Evolutionary conservation across 192 early-diverging fungal genomes (phyloP), one percentile per base, ranked within the genome.

Genomic region (Physocladia obscura): DNA sequence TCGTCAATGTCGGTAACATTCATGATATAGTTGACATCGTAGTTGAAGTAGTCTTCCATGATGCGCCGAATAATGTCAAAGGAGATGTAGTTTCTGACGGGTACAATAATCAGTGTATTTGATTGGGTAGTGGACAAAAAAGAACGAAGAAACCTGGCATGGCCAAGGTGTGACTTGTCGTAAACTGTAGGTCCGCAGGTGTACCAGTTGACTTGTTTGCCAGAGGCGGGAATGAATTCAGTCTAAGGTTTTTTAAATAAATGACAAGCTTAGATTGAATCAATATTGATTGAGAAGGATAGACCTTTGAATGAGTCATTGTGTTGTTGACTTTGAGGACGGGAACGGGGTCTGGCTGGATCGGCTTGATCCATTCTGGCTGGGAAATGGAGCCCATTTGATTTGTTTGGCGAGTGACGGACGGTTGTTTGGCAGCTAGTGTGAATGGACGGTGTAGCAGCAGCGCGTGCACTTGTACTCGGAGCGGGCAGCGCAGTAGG

Each of bases 1-100:
- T 99, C 97, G 75, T 99, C 97, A 74, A 99, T 93, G 72, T 99
- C 97, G 31, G 97, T 99, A 49, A 99, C 90, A 75, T 99, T 99
- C 86, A 97, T 94, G 26, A 99, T 94, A 77, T 92, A 90, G 40
- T 87, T 79, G 47, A 99, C 90, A 58, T 99, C 90, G 78, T 96
- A 99, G 57, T 86, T 85, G 73, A 99, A 93, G 77, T 96, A 98
- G 67, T 98, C 95, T 70, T 92, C 89, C 76, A 99, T 77, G 52
- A 99, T 89, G 49, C 96, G 88, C 30, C 96, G 89, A 47, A 97
- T 81, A 59, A 96, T 94, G 79, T 99, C 97, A 67, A 93, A 88
- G 4, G 93, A 84, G 48, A 98, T 85, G 74, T 98, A 99, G 74
- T 86, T 90, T 78, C 92, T 92, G 76, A n/a, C 27, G 44, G 69